These are phyloP conservation scores for Eucalyptus caleyi DNA, from an alignment of 345 rosid genomes.

Conservation along the genomic window DNA sequence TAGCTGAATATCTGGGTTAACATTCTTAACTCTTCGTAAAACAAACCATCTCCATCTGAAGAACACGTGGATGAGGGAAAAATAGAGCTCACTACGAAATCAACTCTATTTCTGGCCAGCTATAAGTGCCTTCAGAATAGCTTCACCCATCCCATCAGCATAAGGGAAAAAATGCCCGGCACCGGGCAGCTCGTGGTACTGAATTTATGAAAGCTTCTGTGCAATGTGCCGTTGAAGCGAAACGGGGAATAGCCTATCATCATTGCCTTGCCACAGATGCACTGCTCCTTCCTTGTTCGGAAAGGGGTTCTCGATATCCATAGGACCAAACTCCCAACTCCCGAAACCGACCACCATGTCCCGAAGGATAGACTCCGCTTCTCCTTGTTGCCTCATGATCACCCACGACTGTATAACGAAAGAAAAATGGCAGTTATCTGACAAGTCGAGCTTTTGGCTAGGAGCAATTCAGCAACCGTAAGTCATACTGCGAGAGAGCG, in stretches of 20 bases:
- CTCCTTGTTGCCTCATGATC: slow-evolving; percentile 39
- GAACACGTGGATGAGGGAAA: background rate
- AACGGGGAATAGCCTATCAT: slow-evolving; percentile 38
- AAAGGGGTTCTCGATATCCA: slow-evolving; percentile 48
- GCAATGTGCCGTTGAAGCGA: slow-evolving; percentile 30
- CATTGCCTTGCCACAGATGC: slow-evolving; percentile 67
- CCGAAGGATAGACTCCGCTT: slow-evolving; percentile 31
- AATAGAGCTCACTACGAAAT: background rate
- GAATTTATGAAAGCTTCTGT: slow-evolving; percentile 35
- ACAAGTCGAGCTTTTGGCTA: background rate
- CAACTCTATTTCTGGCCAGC: background rate
- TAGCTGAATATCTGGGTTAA: background rate
- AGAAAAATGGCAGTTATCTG: background rate
- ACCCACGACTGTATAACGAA: slow-evolving; percentile 1
- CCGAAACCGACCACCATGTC: slow-evolving; percentile 60
- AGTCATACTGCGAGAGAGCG: background rate
- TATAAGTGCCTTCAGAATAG: slow-evolving; percentile 25
- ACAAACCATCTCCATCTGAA: background rate
- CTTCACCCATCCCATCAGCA: slow-evolving; percentile 39
- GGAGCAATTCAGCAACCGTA: background rate
- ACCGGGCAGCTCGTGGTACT: slow-evolving; percentile 43
- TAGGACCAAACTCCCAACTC: slow-evolving; percentile 67
- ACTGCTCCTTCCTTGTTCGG: slow-evolving; percentile 34
- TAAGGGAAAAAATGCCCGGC: slow-evolving; percentile 35
- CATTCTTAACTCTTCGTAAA: background rate